Conservation (phyloP, 1,139 yeast genomes). For the Suhomyces coccinellae region DNA sequence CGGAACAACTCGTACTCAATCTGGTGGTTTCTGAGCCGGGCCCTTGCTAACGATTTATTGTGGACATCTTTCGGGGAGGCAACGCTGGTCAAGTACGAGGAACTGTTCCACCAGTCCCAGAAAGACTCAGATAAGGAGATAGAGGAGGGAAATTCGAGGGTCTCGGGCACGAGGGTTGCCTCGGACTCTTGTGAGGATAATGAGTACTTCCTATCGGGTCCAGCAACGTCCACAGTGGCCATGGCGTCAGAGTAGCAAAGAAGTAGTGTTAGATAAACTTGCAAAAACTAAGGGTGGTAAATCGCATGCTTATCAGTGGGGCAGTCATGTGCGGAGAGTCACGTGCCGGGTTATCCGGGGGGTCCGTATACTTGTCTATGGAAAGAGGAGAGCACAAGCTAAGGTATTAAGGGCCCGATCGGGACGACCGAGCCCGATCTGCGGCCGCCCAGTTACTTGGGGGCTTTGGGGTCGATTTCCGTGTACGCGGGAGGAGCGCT, state of each 20-base stretch:
- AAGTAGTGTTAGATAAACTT: conserved; percentile 1
- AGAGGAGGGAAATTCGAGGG: conserved; percentile 17
- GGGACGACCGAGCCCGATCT: neutral
- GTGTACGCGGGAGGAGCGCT: conserved; percentile 41
- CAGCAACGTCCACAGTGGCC: conserved; percentile 15
- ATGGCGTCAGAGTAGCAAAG: conserved; percentile 14
- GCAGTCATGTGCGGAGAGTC: neutral
- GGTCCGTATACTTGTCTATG: conserved; percentile 1
- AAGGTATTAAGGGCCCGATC: neutral
- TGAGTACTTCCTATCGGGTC: conserved; percentile 4
- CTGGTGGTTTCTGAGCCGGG: conserved; percentile 27
- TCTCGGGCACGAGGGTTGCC: neutral
- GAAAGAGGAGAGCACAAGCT: neutral
- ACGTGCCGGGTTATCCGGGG: neutral
- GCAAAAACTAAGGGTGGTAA: neutral
- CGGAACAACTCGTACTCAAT: conserved; percentile 40
- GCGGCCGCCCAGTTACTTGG: neutral
- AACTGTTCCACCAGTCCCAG: conserved; percentile 43
- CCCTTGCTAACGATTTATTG: conserved; percentile 16
- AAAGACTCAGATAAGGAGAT: conserved; percentile 32
- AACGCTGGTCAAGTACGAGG: conserved; percentile 28
- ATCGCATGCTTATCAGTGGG: neutral
- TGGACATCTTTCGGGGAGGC: conserved; percentile 11
- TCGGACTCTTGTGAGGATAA: neutral
- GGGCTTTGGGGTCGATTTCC: conserved; percentile 25